A percentile compares a stretch with the other conserved stretches of the same genome.
Conservation (phyloP, 2,329 filamentous ascomycete genomes). For the Ceratocystis lukuohia region DNA sequence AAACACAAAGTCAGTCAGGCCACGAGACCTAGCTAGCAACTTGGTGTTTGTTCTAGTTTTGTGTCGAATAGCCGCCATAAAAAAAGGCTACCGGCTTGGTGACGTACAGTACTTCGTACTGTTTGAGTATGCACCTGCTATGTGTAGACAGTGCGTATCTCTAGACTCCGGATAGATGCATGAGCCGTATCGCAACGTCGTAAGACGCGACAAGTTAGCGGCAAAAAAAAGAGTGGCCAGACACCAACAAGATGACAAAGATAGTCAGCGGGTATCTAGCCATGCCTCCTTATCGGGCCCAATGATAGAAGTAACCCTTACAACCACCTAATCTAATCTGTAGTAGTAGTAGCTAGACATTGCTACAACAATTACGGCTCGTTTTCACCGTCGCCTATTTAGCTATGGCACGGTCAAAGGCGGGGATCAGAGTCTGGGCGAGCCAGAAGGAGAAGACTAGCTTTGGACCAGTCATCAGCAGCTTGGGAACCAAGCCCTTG, state of each 20-base stretch:
- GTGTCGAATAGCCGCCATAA: not conserved
- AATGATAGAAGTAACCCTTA: no score
- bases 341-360: no score
- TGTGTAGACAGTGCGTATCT: not conserved
- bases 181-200: not conserved
- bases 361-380: not conserved
- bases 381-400: conserved; percentile 23
- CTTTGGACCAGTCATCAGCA: conserved; percentile 98
- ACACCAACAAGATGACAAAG: not conserved
- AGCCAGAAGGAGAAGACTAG: conserved; percentile 99
- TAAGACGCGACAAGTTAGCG: not conserved
- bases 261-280: no score
- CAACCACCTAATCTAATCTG: no score
- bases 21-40: not conserved
- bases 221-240: not conserved
- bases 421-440: conserved; percentile 91
- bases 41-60: not conserved
- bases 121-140: not conserved
- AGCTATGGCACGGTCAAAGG: conserved; percentile 50
- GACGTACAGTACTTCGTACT: not conserved
- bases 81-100: not conserved
- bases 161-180: not conserved
- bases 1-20: not conserved
- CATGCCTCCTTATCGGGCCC: no score
- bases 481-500: conserved; percentile 93